Percentiles rank a stretch among this genome's conserved stretches.
phyloP scores from a whole-genome alignment of 257 asterid genomes.

The Solanum microdontum region DNA sequence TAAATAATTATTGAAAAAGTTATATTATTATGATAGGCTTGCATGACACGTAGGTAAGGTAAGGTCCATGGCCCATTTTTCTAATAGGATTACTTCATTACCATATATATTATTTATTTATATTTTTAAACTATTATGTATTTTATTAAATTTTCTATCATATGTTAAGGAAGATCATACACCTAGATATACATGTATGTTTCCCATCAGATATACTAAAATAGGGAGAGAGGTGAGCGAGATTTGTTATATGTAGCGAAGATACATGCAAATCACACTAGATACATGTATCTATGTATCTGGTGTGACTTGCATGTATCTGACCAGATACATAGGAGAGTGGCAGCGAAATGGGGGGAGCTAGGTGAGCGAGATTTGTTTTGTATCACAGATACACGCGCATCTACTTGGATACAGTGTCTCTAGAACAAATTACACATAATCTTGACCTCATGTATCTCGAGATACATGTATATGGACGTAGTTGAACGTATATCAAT shows the following conservation, averaged over 20 bases:
- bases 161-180: neutral
- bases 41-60: slow-evolving; percentile 4
- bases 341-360: neutral
- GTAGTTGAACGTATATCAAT: no score
- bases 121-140: no score
- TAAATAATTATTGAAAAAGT: neutral
- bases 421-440: no score
- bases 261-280: neutral
- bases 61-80: neutral
- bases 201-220: no score
- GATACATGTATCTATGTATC: neutral
- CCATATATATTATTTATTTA: no score
- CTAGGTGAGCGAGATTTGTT: neutral
- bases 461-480: neutral
- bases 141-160: neutral
- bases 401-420: neutral
- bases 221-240: neutral
- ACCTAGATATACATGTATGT: no score
- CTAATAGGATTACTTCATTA: neutral
- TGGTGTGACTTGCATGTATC: no score
- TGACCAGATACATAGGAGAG: neutral
- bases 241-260: neutral
- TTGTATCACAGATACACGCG: no score
- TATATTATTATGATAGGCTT: neutral
- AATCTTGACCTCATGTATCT: neutral